Evolutionary conservation across 140 eudicot genomes (phyloP).

Genomic region (Ambrosia hybrid): DNA sequence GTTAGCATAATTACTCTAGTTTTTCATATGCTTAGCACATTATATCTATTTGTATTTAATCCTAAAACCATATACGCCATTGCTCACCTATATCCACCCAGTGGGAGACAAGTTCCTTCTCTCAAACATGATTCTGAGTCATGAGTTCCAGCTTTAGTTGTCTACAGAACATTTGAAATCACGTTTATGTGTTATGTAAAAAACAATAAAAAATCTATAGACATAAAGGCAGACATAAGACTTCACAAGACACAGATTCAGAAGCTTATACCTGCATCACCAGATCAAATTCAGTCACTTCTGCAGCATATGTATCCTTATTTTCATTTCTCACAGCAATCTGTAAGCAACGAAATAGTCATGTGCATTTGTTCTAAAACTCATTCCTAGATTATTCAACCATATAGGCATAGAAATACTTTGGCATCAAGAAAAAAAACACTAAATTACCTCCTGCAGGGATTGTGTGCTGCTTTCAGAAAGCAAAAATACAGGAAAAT

Average conservation of each 20-base stretch:
- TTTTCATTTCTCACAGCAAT: conserved; percentile 53
- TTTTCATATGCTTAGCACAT: too few relatives aligned
- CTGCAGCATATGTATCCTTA: conserved; percentile 49
- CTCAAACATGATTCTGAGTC: conserved; percentile 88
- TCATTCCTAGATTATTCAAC: conserved; percentile 5
- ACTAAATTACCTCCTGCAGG: conserved; percentile 62
- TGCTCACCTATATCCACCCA: conserved; percentile 98
- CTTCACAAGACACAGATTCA: conserved; percentile 22
- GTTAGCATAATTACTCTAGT: too few relatives aligned
- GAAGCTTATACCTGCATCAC: conserved; percentile 83
- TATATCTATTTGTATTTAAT: too few relatives aligned
- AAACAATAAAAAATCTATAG: background rate
- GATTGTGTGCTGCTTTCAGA: conserved; percentile 64
- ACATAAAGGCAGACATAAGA: conserved; percentile 13
- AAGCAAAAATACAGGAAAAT: conserved; percentile 91
- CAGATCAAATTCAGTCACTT: conserved; percentile 87
- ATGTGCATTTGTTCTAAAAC: conserved; percentile 5
- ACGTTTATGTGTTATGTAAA: conserved; percentile 6
- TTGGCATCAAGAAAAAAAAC: background rate
- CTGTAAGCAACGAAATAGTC: conserved; percentile 39
- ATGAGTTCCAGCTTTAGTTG: conserved; percentile 92
- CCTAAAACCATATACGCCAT: background rate
- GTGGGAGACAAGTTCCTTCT: conserved; percentile 83
- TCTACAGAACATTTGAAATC: conserved; percentile 43
- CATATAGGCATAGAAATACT: background rate